phyloP scores from a whole-genome alignment of 2,329 filamentous ascomycete genomes.

The Fusarium sp. region DNA sequence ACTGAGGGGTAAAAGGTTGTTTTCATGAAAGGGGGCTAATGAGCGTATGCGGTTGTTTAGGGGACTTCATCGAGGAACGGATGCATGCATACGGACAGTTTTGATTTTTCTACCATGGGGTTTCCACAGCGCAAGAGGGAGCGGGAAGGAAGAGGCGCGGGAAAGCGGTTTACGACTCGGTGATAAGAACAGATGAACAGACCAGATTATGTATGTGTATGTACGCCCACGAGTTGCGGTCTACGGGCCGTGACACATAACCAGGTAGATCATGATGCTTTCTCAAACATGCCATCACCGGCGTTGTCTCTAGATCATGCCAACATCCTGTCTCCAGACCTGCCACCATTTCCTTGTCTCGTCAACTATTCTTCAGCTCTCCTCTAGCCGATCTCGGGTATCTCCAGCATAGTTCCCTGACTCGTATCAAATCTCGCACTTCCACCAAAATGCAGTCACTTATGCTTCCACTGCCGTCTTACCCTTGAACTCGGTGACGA shows the following conservation, averaged over 20 bases:
- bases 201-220: background rate
- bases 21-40: background rate
- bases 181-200: conserved; percentile 1
- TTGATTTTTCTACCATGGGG: conserved; percentile 2
- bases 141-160: background rate
- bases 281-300: background rate
- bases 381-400: conserved; percentile 12
- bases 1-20: conserved; percentile 46
- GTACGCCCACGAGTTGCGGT: background rate
- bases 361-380: background rate
- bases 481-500: conserved; percentile 32
- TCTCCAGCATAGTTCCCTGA: background rate
- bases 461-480: conserved; percentile 8
- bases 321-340: background rate
- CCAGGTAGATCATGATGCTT: conserved; percentile 11
- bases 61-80: background rate
- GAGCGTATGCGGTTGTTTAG: background rate
- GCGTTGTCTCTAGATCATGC: background rate
- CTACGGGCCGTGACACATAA: conserved; percentile 6
- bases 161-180: background rate
- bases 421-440: background rate
- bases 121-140: background rate
- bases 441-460: background rate
- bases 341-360: background rate
- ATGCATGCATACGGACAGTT: conserved; percentile 2